A percentile compares a stretch with the other conserved stretches of the same genome.
phyloP scores from a whole-genome alignment of 1,139 yeast genomes.

The Saccharomyces hybrid region DNA sequence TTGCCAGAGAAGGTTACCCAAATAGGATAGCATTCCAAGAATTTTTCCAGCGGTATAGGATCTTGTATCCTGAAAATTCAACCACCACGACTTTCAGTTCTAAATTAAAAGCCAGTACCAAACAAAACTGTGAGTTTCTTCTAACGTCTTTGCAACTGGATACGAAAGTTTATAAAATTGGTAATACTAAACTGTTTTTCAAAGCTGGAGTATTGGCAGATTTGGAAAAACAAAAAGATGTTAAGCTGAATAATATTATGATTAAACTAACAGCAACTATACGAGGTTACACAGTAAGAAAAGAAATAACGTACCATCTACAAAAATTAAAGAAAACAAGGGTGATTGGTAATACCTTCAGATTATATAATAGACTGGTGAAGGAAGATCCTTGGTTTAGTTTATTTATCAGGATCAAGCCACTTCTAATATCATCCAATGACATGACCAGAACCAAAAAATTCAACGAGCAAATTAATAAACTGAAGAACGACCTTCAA shows the following conservation, averaged over 20 bases:
- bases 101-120: constrained; percentile 34
- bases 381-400: constrained; percentile 78
- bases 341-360: constrained; percentile 57
- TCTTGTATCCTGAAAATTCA: constrained; percentile 36
- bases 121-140: constrained; percentile 62
- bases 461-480: constrained; percentile 52
- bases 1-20: constrained; percentile 95
- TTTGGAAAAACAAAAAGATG: constrained; percentile 72
- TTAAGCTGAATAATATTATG: constrained; percentile 48
- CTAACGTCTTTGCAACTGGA: constrained; percentile 57
- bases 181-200: constrained; percentile 79
- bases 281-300: constrained; percentile 58
- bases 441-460: constrained; percentile 49
- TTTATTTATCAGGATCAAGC: constrained; percentile 64
- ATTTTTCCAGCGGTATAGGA: constrained; percentile 65
- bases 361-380: constrained; percentile 44
- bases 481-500: constrained; percentile 39
- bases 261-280: constrained; percentile 59
- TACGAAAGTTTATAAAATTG: constrained; percentile 60
- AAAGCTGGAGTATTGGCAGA: constrained; percentile 90
- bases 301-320: constrained; percentile 43
- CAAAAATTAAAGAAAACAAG: constrained; percentile 65
- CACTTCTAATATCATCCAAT: constrained; percentile 61
- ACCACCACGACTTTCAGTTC: constrained; percentile 15
- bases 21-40: constrained; percentile 81